Evolutionary conservation across 495 filamentous ascomycete genomes (phyloP).

Genomic region (Pseudevernia furfuracea): DNA sequence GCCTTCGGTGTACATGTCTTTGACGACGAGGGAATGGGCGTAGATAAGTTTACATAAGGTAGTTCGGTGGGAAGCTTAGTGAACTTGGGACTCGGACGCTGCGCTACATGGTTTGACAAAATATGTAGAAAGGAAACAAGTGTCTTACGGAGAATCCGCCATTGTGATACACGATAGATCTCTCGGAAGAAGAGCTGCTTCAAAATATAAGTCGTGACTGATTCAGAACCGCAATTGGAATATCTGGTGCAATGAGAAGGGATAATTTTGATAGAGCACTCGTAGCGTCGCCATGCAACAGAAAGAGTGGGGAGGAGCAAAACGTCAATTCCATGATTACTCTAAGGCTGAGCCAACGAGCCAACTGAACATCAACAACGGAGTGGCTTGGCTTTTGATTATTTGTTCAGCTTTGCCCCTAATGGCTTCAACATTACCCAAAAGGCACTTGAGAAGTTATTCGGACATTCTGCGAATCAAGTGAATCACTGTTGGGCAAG

Average conservation of each 20-base stretch:
- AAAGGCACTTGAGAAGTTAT: slow-evolving; percentile 13
- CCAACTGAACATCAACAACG: slow-evolving; percentile 11
- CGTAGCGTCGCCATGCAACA: too few species aligned
- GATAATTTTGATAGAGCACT: too few species aligned
- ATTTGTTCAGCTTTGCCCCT: slow-evolving; percentile 1
- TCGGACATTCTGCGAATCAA: slow-evolving; percentile 14
- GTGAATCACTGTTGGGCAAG: slow-evolving; percentile 1
- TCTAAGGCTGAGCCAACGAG: slow-evolving; percentile 16
- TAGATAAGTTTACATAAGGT: background rate
- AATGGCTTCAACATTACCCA: slow-evolving; percentile 11
- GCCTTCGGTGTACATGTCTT: background rate
- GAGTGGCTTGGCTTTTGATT: slow-evolving; percentile 11
- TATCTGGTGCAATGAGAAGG: background rate
- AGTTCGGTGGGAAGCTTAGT: background rate
- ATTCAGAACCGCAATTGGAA: background rate
- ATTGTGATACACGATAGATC: background rate
- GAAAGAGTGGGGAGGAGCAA: too few species aligned
- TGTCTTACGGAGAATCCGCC: background rate
- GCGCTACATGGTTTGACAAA: background rate
- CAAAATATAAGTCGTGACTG: background rate
- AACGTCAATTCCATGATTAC: background rate
- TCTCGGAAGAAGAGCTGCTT: background rate
- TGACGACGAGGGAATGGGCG: background rate
- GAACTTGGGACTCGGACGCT: background rate
- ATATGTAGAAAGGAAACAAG: background rate